A percentile compares a stretch with the other conserved stretches of the same genome.
These are phyloP conservation scores for Nakazawaea populi DNA, from an alignment of 805 yeast species.

Conservation along the genomic window DNA sequence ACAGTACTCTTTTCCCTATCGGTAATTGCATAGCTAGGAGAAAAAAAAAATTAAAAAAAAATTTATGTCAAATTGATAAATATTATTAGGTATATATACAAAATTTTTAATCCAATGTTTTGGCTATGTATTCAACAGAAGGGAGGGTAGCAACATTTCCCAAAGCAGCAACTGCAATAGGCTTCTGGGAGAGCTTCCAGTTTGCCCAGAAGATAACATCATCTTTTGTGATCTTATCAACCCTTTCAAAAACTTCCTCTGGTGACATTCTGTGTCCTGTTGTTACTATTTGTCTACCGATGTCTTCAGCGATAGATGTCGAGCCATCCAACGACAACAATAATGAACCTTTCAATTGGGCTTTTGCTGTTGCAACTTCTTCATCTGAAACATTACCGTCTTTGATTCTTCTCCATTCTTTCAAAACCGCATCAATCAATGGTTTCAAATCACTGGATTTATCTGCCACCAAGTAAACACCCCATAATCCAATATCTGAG, in stretches of 20 bases:
- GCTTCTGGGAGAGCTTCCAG: conserved; percentile 69
- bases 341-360: conserved; percentile 90
- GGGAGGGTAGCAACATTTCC: conserved; percentile 78
- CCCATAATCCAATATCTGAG: conserved; percentile 98
- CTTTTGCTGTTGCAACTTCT: conserved; percentile 91
- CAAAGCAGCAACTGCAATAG: conserved; percentile 85
- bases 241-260: conserved; percentile 67
- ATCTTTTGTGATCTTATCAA: conserved; percentile 68
- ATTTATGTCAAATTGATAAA: background rate
- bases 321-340: conserved; percentile 88
- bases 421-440: conserved; percentile 67
- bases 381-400: conserved; percentile 70
- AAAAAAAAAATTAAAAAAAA: too few species aligned
- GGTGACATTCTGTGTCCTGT: conserved; percentile 79
- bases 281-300: conserved; percentile 94
- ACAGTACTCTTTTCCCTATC: too few species aligned
- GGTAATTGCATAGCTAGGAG: background rate
- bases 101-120: conserved; percentile 22
- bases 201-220: conserved; percentile 90
- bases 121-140: conserved; percentile 49
- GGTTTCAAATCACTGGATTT: conserved; percentile 58
- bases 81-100: background rate
- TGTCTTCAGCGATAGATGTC: conserved; percentile 94
- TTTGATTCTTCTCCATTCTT: conserved; percentile 87
- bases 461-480: conserved; percentile 86